Evolutionary conservation across 2,329 filamentous ascomycete genomes (phyloP).

Genomic region (Neofusicoccum kwambonambiense): DNA sequence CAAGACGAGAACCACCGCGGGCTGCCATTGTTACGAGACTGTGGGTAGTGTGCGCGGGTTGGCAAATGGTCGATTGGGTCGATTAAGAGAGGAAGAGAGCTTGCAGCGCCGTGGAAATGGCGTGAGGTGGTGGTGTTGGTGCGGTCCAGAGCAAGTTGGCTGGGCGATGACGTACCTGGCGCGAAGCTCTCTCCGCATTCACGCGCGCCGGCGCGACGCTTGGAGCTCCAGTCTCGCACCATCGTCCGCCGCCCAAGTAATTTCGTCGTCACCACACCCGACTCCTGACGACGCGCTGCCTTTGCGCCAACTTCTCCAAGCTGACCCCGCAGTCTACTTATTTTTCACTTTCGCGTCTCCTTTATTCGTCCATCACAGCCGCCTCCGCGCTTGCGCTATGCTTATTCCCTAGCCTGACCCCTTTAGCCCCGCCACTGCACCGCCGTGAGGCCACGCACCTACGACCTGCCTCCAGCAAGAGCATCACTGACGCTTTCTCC

Average conservation of each 20-base stretch:
- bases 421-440: not conserved
- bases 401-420: not conserved
- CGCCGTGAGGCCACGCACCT: not conserved
- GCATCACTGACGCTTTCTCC: not conserved
- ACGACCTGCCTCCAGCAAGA: not conserved
- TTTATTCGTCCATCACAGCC: not conserved
- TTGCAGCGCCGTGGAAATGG: not conserved
- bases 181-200: constrained; percentile 13
- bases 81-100: not conserved
- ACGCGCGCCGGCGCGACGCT: not conserved
- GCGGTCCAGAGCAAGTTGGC: not conserved
- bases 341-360: not conserved
- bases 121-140: not conserved
- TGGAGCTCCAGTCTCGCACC: not conserved
- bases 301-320: not conserved
- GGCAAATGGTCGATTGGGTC: not conserved
- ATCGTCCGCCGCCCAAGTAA: not conserved
- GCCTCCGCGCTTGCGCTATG: not conserved
- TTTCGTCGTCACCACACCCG: not conserved
- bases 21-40: constrained; percentile 14
- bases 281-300: not conserved
- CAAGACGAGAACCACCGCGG: constrained; percentile 1
- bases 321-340: not conserved
- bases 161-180: not conserved
- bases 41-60: not conserved